Conservation (phyloP, 257 asterid genomes). For the Solanum tarijense region DNA sequence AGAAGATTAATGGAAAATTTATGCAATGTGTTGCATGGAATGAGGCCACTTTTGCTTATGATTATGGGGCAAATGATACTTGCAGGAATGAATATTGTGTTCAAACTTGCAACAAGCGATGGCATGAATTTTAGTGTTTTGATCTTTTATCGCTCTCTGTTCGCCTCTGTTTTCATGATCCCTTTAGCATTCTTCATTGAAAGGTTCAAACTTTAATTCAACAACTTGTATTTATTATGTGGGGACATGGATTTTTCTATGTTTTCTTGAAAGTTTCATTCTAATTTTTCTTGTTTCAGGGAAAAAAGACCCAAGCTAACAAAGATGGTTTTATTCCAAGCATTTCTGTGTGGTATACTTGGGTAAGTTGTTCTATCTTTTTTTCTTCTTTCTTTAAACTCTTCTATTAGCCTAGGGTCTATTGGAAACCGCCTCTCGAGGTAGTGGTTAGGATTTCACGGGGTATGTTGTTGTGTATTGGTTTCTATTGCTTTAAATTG, state of each 20-base stretch:
- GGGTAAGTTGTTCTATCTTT: slow-evolving; percentile 22
- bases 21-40: slow-evolving; percentile 19
- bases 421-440: not conserved
- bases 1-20: slow-evolving; percentile 3
- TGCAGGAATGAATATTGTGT: slow-evolving; percentile 26
- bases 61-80: slow-evolving; percentile 19
- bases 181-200: slow-evolving; percentile 44
- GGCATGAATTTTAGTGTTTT: slow-evolving; percentile 44
- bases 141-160: slow-evolving; percentile 45
- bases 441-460: not conserved
- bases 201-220: slow-evolving; percentile 20
- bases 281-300: slow-evolving; percentile 18
- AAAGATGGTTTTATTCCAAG: slow-evolving; percentile 24
- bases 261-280: not conserved
- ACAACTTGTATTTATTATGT: not conserved
- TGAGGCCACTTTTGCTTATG: slow-evolving; percentile 53
- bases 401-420: not conserved
- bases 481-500: not conserved
- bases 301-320: slow-evolving; percentile 50
- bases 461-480: not conserved
- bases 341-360: slow-evolving; percentile 45
- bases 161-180: slow-evolving; percentile 43
- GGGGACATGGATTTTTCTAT: not conserved
- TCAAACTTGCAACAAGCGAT: slow-evolving; percentile 43
- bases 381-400: not conserved